Conservation (phyloP, 2,329 filamentous ascomycete genomes). For the Xylaria sp. region DNA sequence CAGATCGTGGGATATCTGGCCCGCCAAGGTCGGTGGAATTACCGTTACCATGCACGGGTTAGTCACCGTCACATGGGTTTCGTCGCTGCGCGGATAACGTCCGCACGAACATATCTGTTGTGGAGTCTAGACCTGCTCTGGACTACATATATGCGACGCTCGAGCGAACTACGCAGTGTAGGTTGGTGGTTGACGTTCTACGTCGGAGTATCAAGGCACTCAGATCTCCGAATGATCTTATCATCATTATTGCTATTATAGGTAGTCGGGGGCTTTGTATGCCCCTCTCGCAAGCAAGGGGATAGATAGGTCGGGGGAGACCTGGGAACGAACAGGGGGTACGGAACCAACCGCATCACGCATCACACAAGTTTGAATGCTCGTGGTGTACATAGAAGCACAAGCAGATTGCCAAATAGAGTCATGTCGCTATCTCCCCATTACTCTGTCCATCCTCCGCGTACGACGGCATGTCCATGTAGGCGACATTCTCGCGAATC, state of each 20-base stretch:
- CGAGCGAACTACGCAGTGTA: neutral
- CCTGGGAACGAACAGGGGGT: neutral
- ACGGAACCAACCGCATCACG: neutral
- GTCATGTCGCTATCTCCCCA: neutral
- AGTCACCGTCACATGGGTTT: neutral
- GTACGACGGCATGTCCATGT: neutral
- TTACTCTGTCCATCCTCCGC: neutral
- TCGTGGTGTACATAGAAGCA: too few species aligned
- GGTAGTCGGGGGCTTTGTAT: neutral
- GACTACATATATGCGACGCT: neutral
- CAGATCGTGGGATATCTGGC: neutral
- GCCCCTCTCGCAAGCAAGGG: neutral
- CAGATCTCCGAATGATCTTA: neutral
- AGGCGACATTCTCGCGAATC: neutral
- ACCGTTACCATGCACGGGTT: neutral
- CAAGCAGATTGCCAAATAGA: too few species aligned
- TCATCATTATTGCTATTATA: conserved; percentile 4
- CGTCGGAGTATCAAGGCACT: neutral
- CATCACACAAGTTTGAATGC: neutral
- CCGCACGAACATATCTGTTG: neutral
- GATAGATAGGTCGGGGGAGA: too few species aligned
- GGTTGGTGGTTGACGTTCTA: neutral
- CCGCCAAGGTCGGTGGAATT: neutral
- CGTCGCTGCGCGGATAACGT: neutral
- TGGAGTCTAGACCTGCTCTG: too few species aligned